Conservation (phyloP, 345 rosid species). For the Noccaea bulbosa region DNA sequence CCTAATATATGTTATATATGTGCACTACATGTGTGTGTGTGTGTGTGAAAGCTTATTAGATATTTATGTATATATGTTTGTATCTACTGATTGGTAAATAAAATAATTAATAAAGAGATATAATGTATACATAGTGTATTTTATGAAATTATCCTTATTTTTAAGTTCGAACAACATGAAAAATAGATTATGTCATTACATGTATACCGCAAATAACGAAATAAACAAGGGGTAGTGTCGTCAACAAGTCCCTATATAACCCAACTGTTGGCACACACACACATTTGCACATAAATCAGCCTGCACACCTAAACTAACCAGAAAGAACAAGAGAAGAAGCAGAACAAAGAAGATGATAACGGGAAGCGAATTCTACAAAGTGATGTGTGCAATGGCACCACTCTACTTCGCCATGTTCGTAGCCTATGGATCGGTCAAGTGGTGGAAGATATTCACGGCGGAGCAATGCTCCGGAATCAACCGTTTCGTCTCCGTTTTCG, state of each 20-base stretch:
- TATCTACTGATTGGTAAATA: neutral
- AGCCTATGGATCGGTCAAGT: constrained; percentile 92
- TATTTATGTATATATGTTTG: no score
- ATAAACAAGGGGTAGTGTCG: constrained; percentile 32
- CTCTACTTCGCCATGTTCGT: constrained; percentile 97
- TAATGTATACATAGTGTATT: neutral
- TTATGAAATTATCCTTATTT: no score
- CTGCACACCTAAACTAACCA: constrained; percentile 21
- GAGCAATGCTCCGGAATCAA: constrained; percentile 99
- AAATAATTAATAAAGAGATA: neutral
- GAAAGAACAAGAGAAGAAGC: constrained; percentile 31
- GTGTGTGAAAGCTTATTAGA: no score
- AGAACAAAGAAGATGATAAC: constrained; percentile 66
- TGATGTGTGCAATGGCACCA: constrained; percentile 97
- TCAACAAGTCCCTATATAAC: constrained; percentile 40
- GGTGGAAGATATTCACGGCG: constrained; percentile 96
- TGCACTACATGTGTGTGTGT: no score
- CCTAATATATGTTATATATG: no score
- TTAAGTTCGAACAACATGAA: neutral
- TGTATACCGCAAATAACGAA: constrained; percentile 24
- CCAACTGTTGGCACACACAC: constrained; percentile 4
- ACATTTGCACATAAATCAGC: constrained; percentile 26
- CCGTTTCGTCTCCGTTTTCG: constrained; percentile 96
- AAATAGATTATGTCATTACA: neutral
- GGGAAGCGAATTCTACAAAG: constrained; percentile 77